Evolutionary conservation across 192 early-diverging fungal genomes (phyloP).

Genomic region (Gamsiella multidivaricata): DNA sequence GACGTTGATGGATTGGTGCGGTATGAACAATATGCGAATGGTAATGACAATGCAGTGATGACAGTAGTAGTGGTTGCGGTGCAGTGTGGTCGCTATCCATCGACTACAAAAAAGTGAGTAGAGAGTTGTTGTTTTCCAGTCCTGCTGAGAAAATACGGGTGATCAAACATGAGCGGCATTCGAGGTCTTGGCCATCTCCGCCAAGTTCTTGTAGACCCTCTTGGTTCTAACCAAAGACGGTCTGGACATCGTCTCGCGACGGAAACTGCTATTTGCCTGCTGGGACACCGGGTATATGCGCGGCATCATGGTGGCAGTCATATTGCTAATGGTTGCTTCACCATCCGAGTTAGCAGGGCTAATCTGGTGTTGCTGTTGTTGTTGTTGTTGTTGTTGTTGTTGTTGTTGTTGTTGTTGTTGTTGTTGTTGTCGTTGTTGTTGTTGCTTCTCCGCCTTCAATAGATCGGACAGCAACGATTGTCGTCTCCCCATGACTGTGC

Average conservation of each 20-base stretch:
- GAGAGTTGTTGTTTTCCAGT: too few relatives aligned
- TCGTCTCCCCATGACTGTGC: conserved; percentile 3
- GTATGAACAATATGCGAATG: too few relatives aligned
- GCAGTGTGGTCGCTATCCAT: too few relatives aligned
- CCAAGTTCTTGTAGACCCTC: conserved; percentile 14
- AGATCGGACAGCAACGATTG: conserved; percentile 30
- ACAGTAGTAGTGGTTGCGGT: too few relatives aligned
- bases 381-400: neutral
- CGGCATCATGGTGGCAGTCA: neutral
- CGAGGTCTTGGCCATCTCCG: conserved; percentile 7
- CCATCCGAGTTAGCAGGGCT: conserved; percentile 6
- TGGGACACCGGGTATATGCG: neutral
- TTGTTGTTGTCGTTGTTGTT: neutral
- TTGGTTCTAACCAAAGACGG: conserved; percentile 5
- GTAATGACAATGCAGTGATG: too few relatives aligned
- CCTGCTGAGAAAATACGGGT: too few relatives aligned
- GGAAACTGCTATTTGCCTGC: neutral
- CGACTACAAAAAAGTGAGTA: too few relatives aligned
- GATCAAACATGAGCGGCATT: too few relatives aligned
- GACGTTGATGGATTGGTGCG: too few relatives aligned
- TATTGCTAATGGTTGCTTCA: neutral
- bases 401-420: neutral
- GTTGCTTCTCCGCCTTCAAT: conserved; percentile 25
- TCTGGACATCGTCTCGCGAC: neutral
- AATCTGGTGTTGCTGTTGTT: too few relatives aligned